Evolutionary conservation across 495 filamentous ascomycete genomes (phyloP), one percentile per base, ranked within the genome.

Genomic region (Aspergillus coremiiformis): DNA sequence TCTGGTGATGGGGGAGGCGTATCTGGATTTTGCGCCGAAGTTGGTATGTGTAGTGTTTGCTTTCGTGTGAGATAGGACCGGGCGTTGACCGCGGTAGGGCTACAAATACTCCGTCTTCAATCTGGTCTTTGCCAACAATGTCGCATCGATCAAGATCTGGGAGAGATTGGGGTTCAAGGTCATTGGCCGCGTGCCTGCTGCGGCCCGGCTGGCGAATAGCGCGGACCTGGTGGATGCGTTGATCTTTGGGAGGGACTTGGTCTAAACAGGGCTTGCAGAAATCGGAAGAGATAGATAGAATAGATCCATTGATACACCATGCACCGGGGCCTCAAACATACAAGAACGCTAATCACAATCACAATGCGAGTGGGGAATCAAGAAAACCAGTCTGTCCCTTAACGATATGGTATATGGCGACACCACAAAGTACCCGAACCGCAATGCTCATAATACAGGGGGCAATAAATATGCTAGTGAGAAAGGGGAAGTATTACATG

Each of bases 51-150:
- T 8, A 27, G 76, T 27, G 24, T 27, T 27, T 27, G 24, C 8
- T 27, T 17, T 33, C 19, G 11, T 12, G 26, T 55, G 17, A 17
- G 24, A 14, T 8, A n/a, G 10, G 44, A 6, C 5, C 12, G 15
- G 11, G 5, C 5, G 24, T n/a, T 51, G 39, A 49, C 33, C 11
- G 3, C 22, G 12, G 17, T 53, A 87, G 73, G 92, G 92, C 33
- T 98, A 96, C 72, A 88, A 84, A 53, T 97, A 96, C 75, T 92
- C 87, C 12, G 90, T 98, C 44, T 98, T 98, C 81, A 97, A 98
- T 70, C 84, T 98, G 10, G 93, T 98, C 14, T 98, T 96, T 69
- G 93, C 95, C 68, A 98, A 91, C 47, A 97, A 98, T 66, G 82
- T 90, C 10, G 92, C 89, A 5, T 96, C 90, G 11, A 87, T 87